These are phyloP conservation scores for Phoma sp. DNA, from an alignment of 2,329 filamentous ascomycete species.

Conservation along the genomic window DNA sequence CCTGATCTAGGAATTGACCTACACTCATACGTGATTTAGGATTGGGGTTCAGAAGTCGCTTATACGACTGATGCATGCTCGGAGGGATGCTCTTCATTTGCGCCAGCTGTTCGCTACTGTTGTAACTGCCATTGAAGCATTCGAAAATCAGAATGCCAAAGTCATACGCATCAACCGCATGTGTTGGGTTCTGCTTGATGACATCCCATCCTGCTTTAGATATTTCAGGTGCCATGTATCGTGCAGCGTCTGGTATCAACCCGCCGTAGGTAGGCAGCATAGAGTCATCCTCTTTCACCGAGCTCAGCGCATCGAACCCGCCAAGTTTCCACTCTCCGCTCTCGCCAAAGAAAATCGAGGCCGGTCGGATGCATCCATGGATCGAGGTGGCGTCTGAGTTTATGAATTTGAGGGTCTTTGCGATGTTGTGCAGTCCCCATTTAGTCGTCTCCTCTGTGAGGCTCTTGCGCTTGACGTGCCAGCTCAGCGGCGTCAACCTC, in stretches of 20 bases:
- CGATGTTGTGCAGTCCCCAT: slow-evolving; percentile 90
- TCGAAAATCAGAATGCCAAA: slow-evolving; percentile 86
- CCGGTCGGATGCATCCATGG: slow-evolving; percentile 83
- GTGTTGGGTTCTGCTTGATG: slow-evolving; percentile 80
- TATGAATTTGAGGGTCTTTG: slow-evolving; percentile 94
- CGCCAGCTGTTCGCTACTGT: slow-evolving; percentile 76
- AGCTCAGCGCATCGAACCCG: slow-evolving; percentile 92
- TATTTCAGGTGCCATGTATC: slow-evolving; percentile 88
- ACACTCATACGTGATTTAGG: slow-evolving; percentile 87
- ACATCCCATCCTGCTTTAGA: slow-evolving; percentile 87
- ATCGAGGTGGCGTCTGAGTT: slow-evolving; percentile 92
- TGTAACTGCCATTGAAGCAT: slow-evolving; percentile 86
- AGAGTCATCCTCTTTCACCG: slow-evolving; percentile 93
- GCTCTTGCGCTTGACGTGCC: slow-evolving; percentile 88
- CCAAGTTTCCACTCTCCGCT: slow-evolving; percentile 98
- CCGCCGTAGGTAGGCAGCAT: slow-evolving; percentile 91
- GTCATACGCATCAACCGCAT: slow-evolving; percentile 85
- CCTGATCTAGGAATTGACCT: slow-evolving; percentile 87
- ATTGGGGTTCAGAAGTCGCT: slow-evolving; percentile 83
- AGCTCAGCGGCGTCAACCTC: slow-evolving; percentile 81
- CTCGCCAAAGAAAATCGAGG: slow-evolving; percentile 90
- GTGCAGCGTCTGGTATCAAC: slow-evolving; percentile 80
- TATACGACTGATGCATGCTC: slow-evolving; percentile 89
- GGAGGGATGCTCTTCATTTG: slow-evolving; percentile 87
- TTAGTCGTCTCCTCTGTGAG: slow-evolving; percentile 91